Evolutionary conservation across 345 rosid species (phyloP), one percentile per base, ranked within the genome.

Genomic region (Moringa oleifera): DNA sequence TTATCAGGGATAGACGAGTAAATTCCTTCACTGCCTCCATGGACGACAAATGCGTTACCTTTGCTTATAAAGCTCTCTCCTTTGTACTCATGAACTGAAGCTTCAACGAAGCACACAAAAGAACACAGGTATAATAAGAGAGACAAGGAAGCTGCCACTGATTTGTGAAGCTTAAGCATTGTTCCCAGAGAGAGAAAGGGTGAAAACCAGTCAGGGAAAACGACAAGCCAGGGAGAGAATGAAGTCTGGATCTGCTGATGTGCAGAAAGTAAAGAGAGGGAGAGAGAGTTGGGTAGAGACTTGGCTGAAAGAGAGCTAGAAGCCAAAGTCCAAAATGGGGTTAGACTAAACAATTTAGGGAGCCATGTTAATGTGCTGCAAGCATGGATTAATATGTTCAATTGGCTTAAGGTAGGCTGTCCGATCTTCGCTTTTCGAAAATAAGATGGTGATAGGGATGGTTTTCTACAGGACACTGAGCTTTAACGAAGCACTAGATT

Each of bases 21-120:
- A 70, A 94, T 85, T 69, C 96, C 95, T 73, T 94, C 99, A 58
- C 89, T 94, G 57, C 99, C 97, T 8, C 95, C 99, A 70, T 94
- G 95, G 70, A 94, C 81, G 53, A 90, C 89, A 71, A 81, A 90
- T 54, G 97, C 97, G 75, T 90, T 88, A 50, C 99, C 99, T 83
- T 81, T 94, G 25, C 81, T 59, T 25, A 79, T 82, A 78, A 94
- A 94, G 64, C 64, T 84, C 58, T 85, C 91, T 24, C 74, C 85
- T 37, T 61, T 82, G 75, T 94, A 94, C 78, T 88, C 93, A 54
- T 94, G 97, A 69, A 94, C 83, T 51, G 97, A 94, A 47, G 87
- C 95, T 66, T 84, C 73, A 31, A 62, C 63, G 41, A 67, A 24
- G 18, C 60, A 67, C 51, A 58, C 61, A 23, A 69, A 51, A 55